Evolutionary conservation across 345 rosid genomes (phyloP).

Genomic region (Arabidopsis suecica): DNA sequence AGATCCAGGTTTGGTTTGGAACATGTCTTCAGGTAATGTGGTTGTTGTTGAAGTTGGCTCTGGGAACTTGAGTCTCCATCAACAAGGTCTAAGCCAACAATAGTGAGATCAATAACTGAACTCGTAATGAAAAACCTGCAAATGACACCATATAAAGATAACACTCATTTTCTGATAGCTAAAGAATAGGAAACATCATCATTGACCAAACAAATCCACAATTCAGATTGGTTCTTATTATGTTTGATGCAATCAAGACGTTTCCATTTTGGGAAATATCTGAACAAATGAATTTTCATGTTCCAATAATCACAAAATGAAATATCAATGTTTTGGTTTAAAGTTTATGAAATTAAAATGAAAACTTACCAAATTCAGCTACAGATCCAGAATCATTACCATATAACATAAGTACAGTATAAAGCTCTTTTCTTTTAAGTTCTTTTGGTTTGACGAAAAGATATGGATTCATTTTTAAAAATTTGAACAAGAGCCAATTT

Average conservation of each 20-base stretch:
- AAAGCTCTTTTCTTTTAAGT: slow-evolving; percentile 18
- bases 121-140: slow-evolving; percentile 95
- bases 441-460: slow-evolving; percentile 29
- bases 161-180: not conserved
- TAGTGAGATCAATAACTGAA: slow-evolving; percentile 87
- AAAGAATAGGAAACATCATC: not conserved
- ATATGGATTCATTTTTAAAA: not conserved
- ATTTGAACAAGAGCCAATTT: slow-evolving; percentile 24
- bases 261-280: not conserved
- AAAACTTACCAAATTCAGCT: slow-evolving; percentile 32
- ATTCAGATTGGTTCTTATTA: not conserved
- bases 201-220: slow-evolving; percentile 13
- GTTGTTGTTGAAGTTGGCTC: slow-evolving; percentile 62
- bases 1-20: slow-evolving; percentile 77
- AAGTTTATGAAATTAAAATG: not conserved
- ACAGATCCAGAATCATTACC: slow-evolving; percentile 37
- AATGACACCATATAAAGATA: slow-evolving; percentile 14
- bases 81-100: slow-evolving; percentile 74
- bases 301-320: slow-evolving; percentile 11
- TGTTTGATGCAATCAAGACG: not conserved
- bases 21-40: slow-evolving; percentile 82
- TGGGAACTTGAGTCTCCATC: slow-evolving; percentile 80
- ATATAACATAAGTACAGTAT: slow-evolving; percentile 32
- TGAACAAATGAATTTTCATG: slow-evolving; percentile 2
- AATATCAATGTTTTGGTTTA: not conserved